phyloP scores from a whole-genome alignment of 805 yeast genomes.

The Metschnikowia koreensis region DNA sequence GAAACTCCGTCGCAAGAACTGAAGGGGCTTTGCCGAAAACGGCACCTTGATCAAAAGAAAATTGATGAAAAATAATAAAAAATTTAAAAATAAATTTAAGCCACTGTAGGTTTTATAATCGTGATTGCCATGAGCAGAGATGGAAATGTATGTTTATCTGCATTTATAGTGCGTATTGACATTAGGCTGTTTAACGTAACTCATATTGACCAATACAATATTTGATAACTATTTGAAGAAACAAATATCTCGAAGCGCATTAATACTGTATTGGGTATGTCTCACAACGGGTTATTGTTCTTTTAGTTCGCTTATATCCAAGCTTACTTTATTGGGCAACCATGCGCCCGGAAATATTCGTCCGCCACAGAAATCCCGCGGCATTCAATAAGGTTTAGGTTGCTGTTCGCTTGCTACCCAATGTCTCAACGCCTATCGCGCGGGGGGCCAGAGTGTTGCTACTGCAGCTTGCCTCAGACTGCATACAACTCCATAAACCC shows the following conservation, averaged over 20 bases:
- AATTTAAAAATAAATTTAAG: too few relatives aligned
- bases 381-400: neutral
- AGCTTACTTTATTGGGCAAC: neutral
- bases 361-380: neutral
- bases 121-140: too few relatives aligned
- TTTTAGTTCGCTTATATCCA: neutral
- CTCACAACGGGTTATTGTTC: neutral
- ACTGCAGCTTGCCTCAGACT: slow-evolving; percentile 7
- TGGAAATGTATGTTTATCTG: too few relatives aligned
- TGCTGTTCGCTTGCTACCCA: slow-evolving; percentile 5
- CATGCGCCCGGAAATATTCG: neutral
- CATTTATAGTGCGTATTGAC: too few relatives aligned
- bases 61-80: too few relatives aligned
- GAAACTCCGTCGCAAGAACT: neutral
- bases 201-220: too few relatives aligned
- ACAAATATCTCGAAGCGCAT: too few relatives aligned
- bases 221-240: too few relatives aligned
- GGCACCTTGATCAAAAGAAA: neutral
- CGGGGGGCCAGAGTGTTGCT: slow-evolving; percentile 4
- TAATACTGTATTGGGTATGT: too few relatives aligned
- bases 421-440: slow-evolving; percentile 5
- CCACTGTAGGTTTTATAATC: too few relatives aligned
- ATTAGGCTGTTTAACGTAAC: too few relatives aligned
- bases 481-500: slow-evolving; percentile 1
- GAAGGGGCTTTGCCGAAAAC: neutral